Conservation (phyloP, 2,329 filamentous ascomycete species). For the Sclerotinia subarctica region DNA sequence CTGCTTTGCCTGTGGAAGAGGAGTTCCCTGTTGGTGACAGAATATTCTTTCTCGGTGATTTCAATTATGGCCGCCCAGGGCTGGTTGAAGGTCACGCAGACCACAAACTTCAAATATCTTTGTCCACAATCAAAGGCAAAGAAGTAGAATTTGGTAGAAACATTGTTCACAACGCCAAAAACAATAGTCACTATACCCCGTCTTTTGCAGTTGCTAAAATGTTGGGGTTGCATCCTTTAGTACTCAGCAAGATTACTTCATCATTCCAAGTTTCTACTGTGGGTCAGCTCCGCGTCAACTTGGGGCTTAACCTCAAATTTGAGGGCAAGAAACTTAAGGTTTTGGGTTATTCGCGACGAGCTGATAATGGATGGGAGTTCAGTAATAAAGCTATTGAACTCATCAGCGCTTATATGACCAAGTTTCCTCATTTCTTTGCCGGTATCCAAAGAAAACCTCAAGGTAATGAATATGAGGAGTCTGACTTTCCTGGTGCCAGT, state of each 20-base stretch:
- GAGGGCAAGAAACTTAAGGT: slow-evolving; percentile 95
- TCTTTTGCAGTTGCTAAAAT: slow-evolving; percentile 85
- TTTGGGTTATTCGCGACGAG: slow-evolving; percentile 87
- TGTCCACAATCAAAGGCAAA: slow-evolving; percentile 68
- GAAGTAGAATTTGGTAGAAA: slow-evolving; percentile 79
- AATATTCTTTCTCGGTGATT: slow-evolving; percentile 92
- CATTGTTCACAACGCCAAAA: slow-evolving; percentile 69
- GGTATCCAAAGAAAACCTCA: slow-evolving; percentile 82
- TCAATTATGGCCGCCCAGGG: slow-evolving; percentile 86
- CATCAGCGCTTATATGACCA: slow-evolving; percentile 84
- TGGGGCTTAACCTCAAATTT: slow-evolving; percentile 95
- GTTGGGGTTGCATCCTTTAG: slow-evolving; percentile 77
- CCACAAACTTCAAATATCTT: slow-evolving; percentile 73
- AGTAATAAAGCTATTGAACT: slow-evolving; percentile 78
- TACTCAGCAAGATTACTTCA: slow-evolving; percentile 93
- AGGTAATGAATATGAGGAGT: slow-evolving; percentile 78
- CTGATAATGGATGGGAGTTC: slow-evolving; percentile 89
- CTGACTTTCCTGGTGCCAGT: slow-evolving; percentile 76
- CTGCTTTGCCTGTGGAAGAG: slow-evolving; percentile 81
- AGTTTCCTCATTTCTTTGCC: slow-evolving; percentile 93
- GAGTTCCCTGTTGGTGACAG: slow-evolving; percentile 82
- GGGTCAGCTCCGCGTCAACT: slow-evolving; percentile 72
- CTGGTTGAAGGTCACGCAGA: slow-evolving; percentile 71
- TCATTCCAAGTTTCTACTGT: slow-evolving; percentile 84
- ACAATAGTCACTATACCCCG: slow-evolving; percentile 72